phyloP scores from a whole-genome alignment of 2,329 filamentous ascomycete species.

The Colletotrichum navitas region DNA sequence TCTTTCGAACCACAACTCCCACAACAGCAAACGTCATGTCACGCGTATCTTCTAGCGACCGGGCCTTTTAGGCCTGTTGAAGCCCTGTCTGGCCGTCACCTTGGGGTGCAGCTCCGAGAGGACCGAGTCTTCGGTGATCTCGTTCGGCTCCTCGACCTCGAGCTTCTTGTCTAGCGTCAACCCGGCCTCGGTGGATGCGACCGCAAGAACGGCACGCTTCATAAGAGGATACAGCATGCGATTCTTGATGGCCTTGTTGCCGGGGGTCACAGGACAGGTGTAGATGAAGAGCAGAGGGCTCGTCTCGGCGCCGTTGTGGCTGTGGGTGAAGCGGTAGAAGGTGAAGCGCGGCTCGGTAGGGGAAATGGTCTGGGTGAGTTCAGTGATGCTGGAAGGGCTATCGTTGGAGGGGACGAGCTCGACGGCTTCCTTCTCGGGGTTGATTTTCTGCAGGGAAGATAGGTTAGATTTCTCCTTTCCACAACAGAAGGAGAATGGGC shows the following conservation, averaged over 20 bases:
- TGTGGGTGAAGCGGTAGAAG: slow-evolving; percentile 78
- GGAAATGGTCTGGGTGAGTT: slow-evolving; percentile 73
- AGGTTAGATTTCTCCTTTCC: neutral
- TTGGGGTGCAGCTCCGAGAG: slow-evolving; percentile 77
- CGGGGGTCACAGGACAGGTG: slow-evolving; percentile 77
- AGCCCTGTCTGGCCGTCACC: slow-evolving; percentile 74
- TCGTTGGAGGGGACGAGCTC: slow-evolving; percentile 70
- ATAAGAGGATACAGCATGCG: slow-evolving; percentile 86
- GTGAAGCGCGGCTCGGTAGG: slow-evolving; percentile 79
- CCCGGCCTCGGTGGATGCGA: slow-evolving; percentile 75
- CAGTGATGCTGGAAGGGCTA: slow-evolving; percentile 65
- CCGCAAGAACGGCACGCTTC: slow-evolving; percentile 74
- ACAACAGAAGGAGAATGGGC: neutral
- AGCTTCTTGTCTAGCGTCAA: slow-evolving; percentile 78
- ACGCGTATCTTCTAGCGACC: slow-evolving; percentile 63
- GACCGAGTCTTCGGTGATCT: slow-evolving; percentile 77
- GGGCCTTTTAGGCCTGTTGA: slow-evolving; percentile 84
- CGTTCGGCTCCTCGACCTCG: slow-evolving; percentile 74
- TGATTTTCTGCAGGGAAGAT: slow-evolving; percentile 70
- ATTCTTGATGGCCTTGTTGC: slow-evolving; percentile 80
- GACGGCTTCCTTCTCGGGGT: slow-evolving; percentile 76
- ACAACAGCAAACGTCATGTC: neutral
- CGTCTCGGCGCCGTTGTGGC: slow-evolving; percentile 63
- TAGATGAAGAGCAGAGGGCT: slow-evolving; percentile 83
- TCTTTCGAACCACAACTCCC: neutral